Evolutionary conservation across 805 yeast genomes (phyloP), one percentile per base, ranked within the genome.

Genomic region (Blastobotrys terrestris): DNA sequence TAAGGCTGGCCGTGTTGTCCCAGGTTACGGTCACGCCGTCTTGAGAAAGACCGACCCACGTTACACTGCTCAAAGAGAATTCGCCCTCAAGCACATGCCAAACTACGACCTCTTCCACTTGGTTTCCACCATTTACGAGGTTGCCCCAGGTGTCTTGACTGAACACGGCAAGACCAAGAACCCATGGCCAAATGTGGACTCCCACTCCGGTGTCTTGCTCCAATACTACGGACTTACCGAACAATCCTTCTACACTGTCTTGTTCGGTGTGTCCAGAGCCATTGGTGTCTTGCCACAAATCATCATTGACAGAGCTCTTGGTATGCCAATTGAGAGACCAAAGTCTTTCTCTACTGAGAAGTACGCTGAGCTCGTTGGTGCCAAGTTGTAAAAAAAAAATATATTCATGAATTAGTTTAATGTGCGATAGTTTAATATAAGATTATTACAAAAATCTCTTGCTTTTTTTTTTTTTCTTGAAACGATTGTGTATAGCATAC

Each of bases 1-100:
- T 60, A 80, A 83, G 69, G 74, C 83, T 46, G 87, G 87, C 56
- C 78, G 90, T 64, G 94, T 86, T 55, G 83, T 86, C 58, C 95
- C 95, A 57, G 95, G 95, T 56, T 87, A 87, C 73, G 95, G 95
- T 47, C 95, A 86, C 69, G 94, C 94, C 52, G 94, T 86, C 50
- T 76, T 86, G 69, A 78, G 95, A 72, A 81, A 80, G 76, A 82
- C 92, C 49, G 94, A 86, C 70, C 94, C 94, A 55, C 77, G 94
- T 63, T 86, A 81, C 73, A 75, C 78, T 53, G 92, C 91, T 54
- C 83, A 83, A 75, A 75, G 84, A 64, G 79, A 79, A 63, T 85
- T 84, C 68, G 90, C 84, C 50, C 72, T 76, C 63, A 65, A 68
- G 46, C 72, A 76, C 67, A 81, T 84, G 73, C 76, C 80, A 51